Evolutionary conservation across 1,139 yeast genomes (phyloP), one percentile per base, ranked within the genome.

Genomic region (Debaryomyces robertsiae): DNA sequence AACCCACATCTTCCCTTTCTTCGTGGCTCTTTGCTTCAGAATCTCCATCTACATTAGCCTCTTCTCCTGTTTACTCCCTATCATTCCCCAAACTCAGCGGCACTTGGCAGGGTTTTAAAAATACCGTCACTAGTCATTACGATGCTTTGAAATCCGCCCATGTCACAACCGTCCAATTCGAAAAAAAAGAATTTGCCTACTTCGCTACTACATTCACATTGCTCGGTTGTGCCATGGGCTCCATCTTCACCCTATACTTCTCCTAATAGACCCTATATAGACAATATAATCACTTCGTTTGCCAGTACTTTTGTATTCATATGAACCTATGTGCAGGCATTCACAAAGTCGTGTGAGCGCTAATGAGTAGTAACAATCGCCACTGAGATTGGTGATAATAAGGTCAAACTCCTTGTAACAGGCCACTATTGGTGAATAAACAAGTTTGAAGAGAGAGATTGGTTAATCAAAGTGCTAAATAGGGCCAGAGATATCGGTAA

Each of bases 141-240:
- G 27, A 39, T 9, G 52, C 57, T 2, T 43, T 63, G n/a, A 30
- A 38, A 7, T 55, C 65, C 4, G 50, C 53, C 9, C 50, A 52
- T 4, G 39, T 58, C 4, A 23, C 47, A 2, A 41, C 41, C 1
- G 38, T 64, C 9, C 53, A 54, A 38, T 43, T 65, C 31, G 53
- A 55, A 27, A 63, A 62, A 43, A 31, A 40, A 4, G 66, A 65
- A 14, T 48, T 65, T 14, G 63, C 58, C 11, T 27, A 60, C 2
- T 34, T 61, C 15, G 47, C 61, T 0, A 44, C 54, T 2, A 36
- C 50, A 1, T 33, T 58, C 13, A 46, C 59, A 3, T 13, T 55
- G 2, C 4, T 58, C 4, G 63, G 63, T 4, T 58, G 63, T 31
- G 46, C 48, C 3, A 11, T 60, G 3, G 66, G 67, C 6, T 50